Conservation (phyloP, 441 rosid genomes). For the Kokia cookei region DNA sequence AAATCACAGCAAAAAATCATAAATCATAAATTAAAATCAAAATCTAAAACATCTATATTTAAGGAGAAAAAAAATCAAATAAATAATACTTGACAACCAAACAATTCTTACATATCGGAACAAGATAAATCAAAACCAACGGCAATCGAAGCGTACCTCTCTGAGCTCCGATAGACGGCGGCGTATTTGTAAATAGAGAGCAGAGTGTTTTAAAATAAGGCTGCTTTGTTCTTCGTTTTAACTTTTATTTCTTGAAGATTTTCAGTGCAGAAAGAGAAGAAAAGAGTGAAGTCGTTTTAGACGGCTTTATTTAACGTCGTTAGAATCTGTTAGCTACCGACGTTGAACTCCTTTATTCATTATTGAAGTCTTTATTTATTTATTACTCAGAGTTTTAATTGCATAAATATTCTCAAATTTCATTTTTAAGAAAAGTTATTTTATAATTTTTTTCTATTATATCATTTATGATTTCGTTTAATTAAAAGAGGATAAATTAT, state of each 20-base stretch:
- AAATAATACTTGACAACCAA: background rate
- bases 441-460: too few relatives aligned
- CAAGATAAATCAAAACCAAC: background rate
- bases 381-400: too few relatives aligned
- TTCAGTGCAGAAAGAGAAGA: constrained; percentile 23
- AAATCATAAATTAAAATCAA: background rate
- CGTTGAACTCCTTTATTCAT: background rate
- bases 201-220: constrained; percentile 9
- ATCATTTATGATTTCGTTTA: too few relatives aligned
- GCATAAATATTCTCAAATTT: too few relatives aligned
- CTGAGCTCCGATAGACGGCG: constrained; percentile 6
- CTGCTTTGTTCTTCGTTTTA: background rate
- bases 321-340: constrained; percentile 8
- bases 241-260: background rate
- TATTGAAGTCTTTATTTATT: too few relatives aligned
- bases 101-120: background rate
- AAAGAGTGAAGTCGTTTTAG: constrained; percentile 43
- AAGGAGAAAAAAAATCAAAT: background rate
- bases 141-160: constrained; percentile 12
- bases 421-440: too few relatives aligned
- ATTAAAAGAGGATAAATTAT: too few relatives aligned
- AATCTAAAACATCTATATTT: background rate
- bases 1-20: constrained; percentile 1
- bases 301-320: constrained; percentile 48
- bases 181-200: background rate